Percentiles rank a stretch among this genome's conserved stretches.
These are phyloP conservation scores for Phytophthora agathidicida DNA, from an alignment of 352 stramenopile species.

Conservation along the genomic window DNA sequence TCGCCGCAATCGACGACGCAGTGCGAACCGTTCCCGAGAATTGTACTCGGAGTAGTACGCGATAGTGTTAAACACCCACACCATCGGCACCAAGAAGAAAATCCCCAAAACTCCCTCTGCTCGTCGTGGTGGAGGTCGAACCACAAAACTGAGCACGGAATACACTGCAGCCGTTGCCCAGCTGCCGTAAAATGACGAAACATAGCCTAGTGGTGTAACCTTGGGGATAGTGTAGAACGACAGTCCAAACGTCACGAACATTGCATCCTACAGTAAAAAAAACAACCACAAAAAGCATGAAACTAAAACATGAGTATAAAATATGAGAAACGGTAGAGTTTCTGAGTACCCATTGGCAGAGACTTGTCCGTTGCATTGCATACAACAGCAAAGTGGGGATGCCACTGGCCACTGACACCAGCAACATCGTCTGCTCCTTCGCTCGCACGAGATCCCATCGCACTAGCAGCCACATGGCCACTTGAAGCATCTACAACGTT, in stretches of 20 bases:
- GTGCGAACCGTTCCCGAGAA: conserved; percentile 75
- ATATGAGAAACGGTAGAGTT: background rate
- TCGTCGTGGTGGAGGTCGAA: conserved; percentile 46
- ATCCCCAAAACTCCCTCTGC: conserved; percentile 69
- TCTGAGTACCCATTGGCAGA: conserved; percentile 89
- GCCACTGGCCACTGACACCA: conserved; percentile 75
- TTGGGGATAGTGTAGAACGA: conserved; percentile 90
- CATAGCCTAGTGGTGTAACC: conserved; percentile 81
- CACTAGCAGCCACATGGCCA: conserved; percentile 79
- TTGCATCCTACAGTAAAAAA: conserved; percentile 53
- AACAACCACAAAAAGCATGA: background rate
- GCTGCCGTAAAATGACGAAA: conserved; percentile 74
- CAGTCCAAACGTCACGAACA: conserved; percentile 85
- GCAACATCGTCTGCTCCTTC: conserved; percentile 71
- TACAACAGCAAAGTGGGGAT: conserved; percentile 75
- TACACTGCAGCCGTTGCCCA: conserved; percentile 71
- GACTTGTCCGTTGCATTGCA: conserved; percentile 65
- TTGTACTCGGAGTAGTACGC: conserved; percentile 89
- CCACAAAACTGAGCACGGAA: conserved; percentile 52
- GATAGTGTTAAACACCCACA: conserved; percentile 87
- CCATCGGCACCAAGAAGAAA: conserved; percentile 71
- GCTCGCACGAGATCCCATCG: conserved; percentile 74
- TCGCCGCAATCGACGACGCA: conserved; percentile 65
- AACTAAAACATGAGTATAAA: conserved; percentile 9
- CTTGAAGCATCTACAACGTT: conserved; percentile 60